Evolutionary conservation across 805 yeast species (phyloP), one percentile per base, ranked within the genome.

Genomic region (Saccharomycopsis synnaedendra): DNA sequence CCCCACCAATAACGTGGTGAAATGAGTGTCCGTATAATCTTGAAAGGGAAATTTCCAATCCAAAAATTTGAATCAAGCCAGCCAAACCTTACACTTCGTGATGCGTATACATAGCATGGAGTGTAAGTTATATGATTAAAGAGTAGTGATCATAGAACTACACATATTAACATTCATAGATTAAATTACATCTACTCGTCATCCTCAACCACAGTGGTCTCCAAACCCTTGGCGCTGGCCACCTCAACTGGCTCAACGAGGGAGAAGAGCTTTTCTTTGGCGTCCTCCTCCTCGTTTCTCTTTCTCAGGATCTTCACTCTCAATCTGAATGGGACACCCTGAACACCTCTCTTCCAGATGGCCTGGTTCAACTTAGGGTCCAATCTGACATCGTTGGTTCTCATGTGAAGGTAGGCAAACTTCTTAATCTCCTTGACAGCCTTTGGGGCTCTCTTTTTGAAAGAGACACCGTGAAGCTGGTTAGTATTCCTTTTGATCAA

Each of bases 231-330:
- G 74, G 86, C 80, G 59, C 94, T 69, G 68, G 96, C 84, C 66
- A 93, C 97, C 67, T 76, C 74, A 70, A 93, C 96, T 67, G 94
- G 90, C 81, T 93, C 97, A 67, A 93, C 98, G 75, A 78, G 89
- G 61, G 97, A 88, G 80, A 86, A 93, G 72, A 93, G 82, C 72
- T 89, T 87, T 78, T 87, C 89, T 82, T 83, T 84, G 67, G 98
- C 97, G 70, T 87, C 90, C 80, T 93, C 98, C 80, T 93, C 98
- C 75, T 93, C 97, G 80, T 93, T 93, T 81, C 97, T 87, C 89
- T 84, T 93, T 83, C 96, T 85, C 58, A 97, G 88, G 76, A 93
- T 89, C 80, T 96, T 89, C 71, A 93, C 80, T 80, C 98, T 89
- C 74, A 93, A 71, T 82, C 96, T 89, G 87, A 76, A 78, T 71